These are phyloP conservation scores for Prunus campanulata DNA, from an alignment of 306 rosid species.

Conservation along the genomic window DNA sequence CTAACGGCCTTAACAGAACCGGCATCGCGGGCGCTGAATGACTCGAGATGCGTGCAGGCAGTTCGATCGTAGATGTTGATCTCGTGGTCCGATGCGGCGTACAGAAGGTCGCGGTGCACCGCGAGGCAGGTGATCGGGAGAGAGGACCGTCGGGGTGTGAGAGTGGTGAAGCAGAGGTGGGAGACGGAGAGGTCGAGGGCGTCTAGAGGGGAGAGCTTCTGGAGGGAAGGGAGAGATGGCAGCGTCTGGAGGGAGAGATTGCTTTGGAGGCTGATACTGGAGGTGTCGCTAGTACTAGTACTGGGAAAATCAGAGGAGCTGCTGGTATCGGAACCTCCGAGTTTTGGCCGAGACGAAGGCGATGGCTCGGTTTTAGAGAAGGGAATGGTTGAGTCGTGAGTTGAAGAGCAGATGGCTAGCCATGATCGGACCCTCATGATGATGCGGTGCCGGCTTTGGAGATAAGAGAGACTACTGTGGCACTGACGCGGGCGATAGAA, in stretches of 20 bases:
- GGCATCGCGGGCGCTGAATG: constrained; percentile 33
- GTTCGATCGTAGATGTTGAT: constrained; percentile 65
- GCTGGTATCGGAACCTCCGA: constrained; percentile 25
- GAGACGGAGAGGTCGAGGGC: constrained; percentile 33
- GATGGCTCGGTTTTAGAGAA: constrained; percentile 3
- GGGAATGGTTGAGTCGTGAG: constrained; percentile 24
- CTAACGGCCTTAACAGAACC: constrained; percentile 67
- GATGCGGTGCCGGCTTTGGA: not conserved
- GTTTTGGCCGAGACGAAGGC: constrained; percentile 3
- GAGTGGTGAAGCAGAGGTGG: constrained; percentile 38
- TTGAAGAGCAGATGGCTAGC: constrained; percentile 35
- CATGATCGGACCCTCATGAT: constrained; percentile 40
- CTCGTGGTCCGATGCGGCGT: constrained; percentile 59
- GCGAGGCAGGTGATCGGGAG: constrained; percentile 68
- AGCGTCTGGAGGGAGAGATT: constrained; percentile 67
- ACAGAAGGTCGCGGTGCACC: constrained; percentile 46
- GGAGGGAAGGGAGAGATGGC: constrained; percentile 82
- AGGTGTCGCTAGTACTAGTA: constrained; percentile 15
- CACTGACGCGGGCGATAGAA: not conserved
- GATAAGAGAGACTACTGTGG: not conserved
- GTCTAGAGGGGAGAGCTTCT: constrained; percentile 42
- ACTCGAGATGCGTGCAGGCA: constrained; percentile 27
- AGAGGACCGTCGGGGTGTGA: constrained; percentile 30
- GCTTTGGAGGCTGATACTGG: constrained; percentile 39
- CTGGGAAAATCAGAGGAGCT: constrained; percentile 32